Evolutionary conservation across 805 yeast species (phyloP).

Genomic region (Schwanniomyces pseudopolymorphus): DNA sequence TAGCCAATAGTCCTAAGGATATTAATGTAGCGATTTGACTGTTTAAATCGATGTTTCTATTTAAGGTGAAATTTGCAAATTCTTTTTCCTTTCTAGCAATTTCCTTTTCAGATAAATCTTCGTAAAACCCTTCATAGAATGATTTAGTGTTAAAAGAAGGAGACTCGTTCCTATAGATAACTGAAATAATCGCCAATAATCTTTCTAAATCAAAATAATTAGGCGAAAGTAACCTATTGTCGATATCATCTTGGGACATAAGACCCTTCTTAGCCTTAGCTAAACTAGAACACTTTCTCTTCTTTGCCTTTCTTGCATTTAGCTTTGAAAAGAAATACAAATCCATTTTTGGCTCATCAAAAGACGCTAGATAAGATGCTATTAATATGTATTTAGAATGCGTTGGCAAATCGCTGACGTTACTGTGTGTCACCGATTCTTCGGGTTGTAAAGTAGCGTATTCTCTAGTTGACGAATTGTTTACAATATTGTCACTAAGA

Average conservation of each 20-base stretch:
- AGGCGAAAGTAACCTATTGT: slow-evolving; percentile 66
- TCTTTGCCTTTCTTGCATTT: slow-evolving; percentile 29
- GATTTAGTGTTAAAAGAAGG: slow-evolving; percentile 24
- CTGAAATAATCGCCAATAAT: slow-evolving; percentile 72
- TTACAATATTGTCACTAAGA: slow-evolving; percentile 27
- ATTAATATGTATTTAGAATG: slow-evolving; percentile 71
- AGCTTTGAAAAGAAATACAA: slow-evolving; percentile 66
- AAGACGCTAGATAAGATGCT: slow-evolving; percentile 83
- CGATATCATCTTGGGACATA: slow-evolving; percentile 45
- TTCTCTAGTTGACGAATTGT: slow-evolving; percentile 28
- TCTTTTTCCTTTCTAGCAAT: slow-evolving; percentile 30
- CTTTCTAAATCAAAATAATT: slow-evolving; percentile 77
- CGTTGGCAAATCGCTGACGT: slow-evolving; percentile 49
- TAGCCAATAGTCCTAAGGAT: slow-evolving; percentile 51
- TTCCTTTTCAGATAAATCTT: slow-evolving; percentile 36
- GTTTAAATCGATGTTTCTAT: slow-evolving; percentile 47
- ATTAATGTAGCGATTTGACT: slow-evolving; percentile 60
- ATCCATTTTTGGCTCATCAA: slow-evolving; percentile 68
- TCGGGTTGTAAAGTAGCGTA: slow-evolving; percentile 24
- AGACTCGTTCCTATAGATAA: slow-evolving; percentile 53
- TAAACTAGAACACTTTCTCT: slow-evolving; percentile 33
- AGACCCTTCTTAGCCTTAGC: slow-evolving; percentile 14
- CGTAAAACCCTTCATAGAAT: slow-evolving; percentile 20
- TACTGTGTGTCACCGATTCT: slow-evolving; percentile 12
- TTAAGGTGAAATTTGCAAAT: slow-evolving; percentile 34